Evolutionary conservation across 345 rosid species (phyloP).

Genomic region (Trapa bicornis): DNA sequence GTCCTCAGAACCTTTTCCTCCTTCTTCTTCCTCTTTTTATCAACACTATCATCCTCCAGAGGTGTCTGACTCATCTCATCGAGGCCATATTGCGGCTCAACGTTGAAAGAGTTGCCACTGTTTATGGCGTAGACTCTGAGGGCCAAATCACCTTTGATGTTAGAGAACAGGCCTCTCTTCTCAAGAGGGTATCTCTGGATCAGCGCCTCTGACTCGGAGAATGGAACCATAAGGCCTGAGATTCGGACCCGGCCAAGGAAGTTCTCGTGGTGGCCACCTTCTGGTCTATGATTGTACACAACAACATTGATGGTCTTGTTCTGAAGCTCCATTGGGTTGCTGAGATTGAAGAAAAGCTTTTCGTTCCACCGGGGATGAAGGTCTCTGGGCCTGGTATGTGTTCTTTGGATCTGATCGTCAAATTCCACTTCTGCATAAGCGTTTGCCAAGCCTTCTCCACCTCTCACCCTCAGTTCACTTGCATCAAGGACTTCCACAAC

Average conservation of each 20-base stretch:
- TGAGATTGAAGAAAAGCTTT: conserved; percentile 43
- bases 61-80: neutral
- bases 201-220: conserved; percentile 41
- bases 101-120: neutral
- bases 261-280: conserved; percentile 28
- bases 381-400: conserved; percentile 52
- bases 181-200: conserved; percentile 76
- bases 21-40: conserved; percentile 28
- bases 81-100: neutral
- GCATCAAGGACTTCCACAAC: conserved; percentile 69
- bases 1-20: conserved; percentile 48
- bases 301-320: conserved; percentile 37
- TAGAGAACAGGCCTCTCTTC: conserved; percentile 64
- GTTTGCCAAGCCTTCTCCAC: conserved; percentile 71
- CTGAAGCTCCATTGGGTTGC: conserved; percentile 27
- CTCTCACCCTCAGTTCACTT: conserved; percentile 69
- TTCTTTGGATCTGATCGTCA: conserved; percentile 43
- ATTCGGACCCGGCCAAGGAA: conserved; percentile 78
- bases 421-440: conserved; percentile 60
- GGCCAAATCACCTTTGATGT: conserved; percentile 62
- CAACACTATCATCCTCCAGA: conserved; percentile 7
- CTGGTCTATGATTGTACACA: conserved; percentile 43
- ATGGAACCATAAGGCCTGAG: conserved; percentile 48
- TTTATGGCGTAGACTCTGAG: conserved; percentile 26
- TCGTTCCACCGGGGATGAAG: conserved; percentile 71